phyloP scores from a whole-genome alignment of 1,284 basidiomycete species.

The Schizophyllum commune region DNA sequence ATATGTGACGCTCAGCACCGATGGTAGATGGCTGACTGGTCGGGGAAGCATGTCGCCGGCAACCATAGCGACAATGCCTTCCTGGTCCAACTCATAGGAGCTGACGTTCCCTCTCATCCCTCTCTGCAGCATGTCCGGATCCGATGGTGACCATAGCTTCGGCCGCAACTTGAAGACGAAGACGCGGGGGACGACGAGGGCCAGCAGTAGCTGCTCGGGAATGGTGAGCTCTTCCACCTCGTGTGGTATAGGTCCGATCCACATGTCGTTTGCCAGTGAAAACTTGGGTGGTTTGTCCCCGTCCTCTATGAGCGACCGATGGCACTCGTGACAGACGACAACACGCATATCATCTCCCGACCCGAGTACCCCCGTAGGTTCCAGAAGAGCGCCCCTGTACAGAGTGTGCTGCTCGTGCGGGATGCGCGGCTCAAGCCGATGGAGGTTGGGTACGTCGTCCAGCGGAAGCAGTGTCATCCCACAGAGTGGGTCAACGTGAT shows the following conservation, averaged over 20 bases:
- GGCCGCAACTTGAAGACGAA: conserved; percentile 24
- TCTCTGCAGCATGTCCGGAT: neutral
- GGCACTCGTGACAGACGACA: neutral
- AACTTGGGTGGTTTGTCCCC: conserved; percentile 13
- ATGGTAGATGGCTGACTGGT: conserved; percentile 16
- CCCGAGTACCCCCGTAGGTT: neutral
- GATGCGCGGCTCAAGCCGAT: neutral
- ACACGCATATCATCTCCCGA: neutral
- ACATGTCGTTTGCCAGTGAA: conserved; percentile 20
- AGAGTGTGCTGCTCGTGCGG: neutral
- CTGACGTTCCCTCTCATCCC: conserved; percentile 27
- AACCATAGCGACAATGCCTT: conserved; percentile 21
- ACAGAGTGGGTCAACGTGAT: neutral
- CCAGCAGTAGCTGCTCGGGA: conserved; percentile 20
- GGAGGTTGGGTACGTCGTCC: neutral
- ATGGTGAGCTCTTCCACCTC: conserved; percentile 16
- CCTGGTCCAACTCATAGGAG: conserved; percentile 19
- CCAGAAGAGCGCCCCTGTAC: neutral
- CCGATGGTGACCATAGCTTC: conserved; percentile 3
- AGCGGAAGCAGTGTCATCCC: neutral
- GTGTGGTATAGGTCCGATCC: conserved; percentile 19
- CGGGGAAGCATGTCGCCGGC: conserved; percentile 25
- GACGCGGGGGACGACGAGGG: conserved; percentile 19
- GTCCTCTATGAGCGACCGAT: neutral
- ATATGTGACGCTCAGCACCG: conserved; percentile 25